phyloP scores from a whole-genome alignment of 1,284 basidiomycete species.

The Exobasidium rhododendri region DNA sequence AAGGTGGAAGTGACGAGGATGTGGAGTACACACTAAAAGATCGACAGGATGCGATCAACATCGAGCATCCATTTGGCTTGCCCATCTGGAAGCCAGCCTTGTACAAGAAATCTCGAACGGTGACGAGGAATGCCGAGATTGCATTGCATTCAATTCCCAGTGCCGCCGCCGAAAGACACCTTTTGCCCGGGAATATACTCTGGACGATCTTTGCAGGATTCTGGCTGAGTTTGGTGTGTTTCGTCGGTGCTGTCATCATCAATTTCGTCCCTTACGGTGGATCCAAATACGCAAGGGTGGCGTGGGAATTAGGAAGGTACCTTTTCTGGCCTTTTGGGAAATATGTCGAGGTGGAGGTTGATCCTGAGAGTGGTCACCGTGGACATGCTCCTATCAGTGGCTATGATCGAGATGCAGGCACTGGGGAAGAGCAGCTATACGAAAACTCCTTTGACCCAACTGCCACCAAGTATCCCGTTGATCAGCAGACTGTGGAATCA shows the following conservation, averaged over 20 bases:
- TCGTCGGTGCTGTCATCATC: constrained; percentile 67
- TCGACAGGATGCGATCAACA: constrained; percentile 92
- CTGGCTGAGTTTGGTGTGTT: constrained; percentile 76
- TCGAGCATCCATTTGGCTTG: constrained; percentile 97
- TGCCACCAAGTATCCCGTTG: constrained; percentile 42
- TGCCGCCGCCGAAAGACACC: constrained; percentile 82
- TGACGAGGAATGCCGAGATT: constrained; percentile 91
- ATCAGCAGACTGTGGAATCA: constrained; percentile 40
- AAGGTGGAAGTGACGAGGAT: constrained; percentile 58
- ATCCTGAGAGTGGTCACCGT: constrained; percentile 39
- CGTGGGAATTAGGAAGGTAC: constrained; percentile 92
- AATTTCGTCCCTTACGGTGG: constrained; percentile 74
- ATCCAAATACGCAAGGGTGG: constrained; percentile 75
- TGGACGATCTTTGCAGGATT: constrained; percentile 77
- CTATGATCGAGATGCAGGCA: background rate
- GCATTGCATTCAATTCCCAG: constrained; percentile 89
- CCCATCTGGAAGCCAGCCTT: constrained; percentile 99
- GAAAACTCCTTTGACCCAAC: constrained; percentile 50
- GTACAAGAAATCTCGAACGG: constrained; percentile 95
- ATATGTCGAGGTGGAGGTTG: constrained; percentile 79
- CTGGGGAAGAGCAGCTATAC: constrained; percentile 54
- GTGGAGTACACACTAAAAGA: constrained; percentile 88
- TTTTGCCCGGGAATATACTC: constrained; percentile 86
- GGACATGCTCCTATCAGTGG: background rate
- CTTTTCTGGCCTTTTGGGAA: constrained; percentile 98